Evolutionary conservation across 768 basidiomycete species (phyloP).

Genomic region (Tulasnella sp.): DNA sequence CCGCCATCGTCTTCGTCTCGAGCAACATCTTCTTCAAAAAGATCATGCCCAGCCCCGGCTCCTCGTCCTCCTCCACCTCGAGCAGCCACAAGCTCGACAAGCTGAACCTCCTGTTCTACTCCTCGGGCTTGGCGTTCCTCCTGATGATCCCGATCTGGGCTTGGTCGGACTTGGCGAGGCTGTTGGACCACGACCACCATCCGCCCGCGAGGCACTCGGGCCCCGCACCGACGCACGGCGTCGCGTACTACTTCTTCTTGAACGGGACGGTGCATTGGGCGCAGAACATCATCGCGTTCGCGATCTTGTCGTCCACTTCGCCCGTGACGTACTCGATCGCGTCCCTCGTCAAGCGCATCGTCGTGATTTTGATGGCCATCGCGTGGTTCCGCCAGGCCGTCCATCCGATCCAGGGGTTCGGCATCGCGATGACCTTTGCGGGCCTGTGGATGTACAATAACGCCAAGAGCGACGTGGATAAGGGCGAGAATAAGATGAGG

Average conservation of each 20-base stretch:
- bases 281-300: conserved; percentile 96
- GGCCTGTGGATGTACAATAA: conserved; percentile 96
- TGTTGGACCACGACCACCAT: conserved; percentile 21
- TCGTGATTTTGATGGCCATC: conserved; percentile 95
- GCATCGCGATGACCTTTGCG: conserved; percentile 81
- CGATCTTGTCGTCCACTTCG: conserved; percentile 89
- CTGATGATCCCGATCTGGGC: conserved; percentile 96
- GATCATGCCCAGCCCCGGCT: conserved; percentile 65
- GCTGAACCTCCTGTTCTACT: conserved; percentile 90
- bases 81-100: conserved; percentile 80
- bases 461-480: conserved; percentile 85
- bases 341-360: conserved; percentile 93
- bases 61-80: conserved; percentile 26
- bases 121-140: conserved; percentile 84
- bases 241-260: conserved; percentile 74
- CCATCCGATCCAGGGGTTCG: conserved; percentile 72
- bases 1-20: conserved; percentile 91
- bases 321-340: conserved; percentile 99
- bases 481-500: conserved; percentile 80
- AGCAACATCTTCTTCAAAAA: conserved; percentile 99
- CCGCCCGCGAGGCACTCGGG: neutral
- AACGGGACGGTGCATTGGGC: conserved; percentile 95
- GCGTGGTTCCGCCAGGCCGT: conserved; percentile 89
- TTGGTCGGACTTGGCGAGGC: conserved; percentile 69
- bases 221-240: conserved; percentile 39